Conservation (phyloP, 2,329 filamentous ascomycete species). For the Aspergillus oerlinghausenensis region DNA sequence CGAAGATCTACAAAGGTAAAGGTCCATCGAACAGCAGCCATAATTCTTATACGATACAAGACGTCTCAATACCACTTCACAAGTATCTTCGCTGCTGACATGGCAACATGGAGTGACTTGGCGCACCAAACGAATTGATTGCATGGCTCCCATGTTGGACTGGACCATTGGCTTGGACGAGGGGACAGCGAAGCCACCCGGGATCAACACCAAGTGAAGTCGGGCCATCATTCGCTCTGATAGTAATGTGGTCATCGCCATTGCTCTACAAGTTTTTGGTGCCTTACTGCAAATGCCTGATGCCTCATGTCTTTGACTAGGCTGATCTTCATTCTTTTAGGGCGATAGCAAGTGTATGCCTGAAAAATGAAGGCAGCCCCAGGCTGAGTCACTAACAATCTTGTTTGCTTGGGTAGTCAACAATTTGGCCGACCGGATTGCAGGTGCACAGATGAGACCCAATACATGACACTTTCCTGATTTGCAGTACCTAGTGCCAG, state of each 20-base stretch:
- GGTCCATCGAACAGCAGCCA: not conserved
- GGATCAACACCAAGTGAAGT: slow-evolving; percentile 12
- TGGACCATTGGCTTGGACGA: slow-evolving; percentile 9
- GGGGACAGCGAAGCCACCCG: slow-evolving; percentile 12
- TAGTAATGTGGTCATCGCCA: slow-evolving; percentile 14
- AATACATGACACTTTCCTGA: slow-evolving; percentile 5
- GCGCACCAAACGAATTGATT: slow-evolving; percentile 1
- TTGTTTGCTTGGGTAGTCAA: slow-evolving; percentile 1
- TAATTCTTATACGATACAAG: not conserved
- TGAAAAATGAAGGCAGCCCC: slow-evolving; percentile 6
- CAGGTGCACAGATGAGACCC: slow-evolving; percentile 16
- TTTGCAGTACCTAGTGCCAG: not conserved
- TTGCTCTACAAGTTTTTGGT: slow-evolving; percentile 9
- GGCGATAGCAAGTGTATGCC: slow-evolving; percentile 1
- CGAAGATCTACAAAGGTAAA: not conserved
- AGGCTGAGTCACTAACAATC: slow-evolving; percentile 5
- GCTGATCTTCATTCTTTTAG: not conserved
- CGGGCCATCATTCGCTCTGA: slow-evolving; percentile 2
- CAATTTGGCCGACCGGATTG: slow-evolving; percentile 13
- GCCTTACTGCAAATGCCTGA: slow-evolving; percentile 13
- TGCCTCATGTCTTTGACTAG: not conserved
- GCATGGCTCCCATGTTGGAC: slow-evolving; percentile 8
- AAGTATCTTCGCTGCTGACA: slow-evolving; percentile 11
- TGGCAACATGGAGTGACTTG: slow-evolving; percentile 10
- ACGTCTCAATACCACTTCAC: not conserved